Base-by-base conservation (phyloP, 257 asterid genomes). In the Paraleonurus japonicus region DNA sequence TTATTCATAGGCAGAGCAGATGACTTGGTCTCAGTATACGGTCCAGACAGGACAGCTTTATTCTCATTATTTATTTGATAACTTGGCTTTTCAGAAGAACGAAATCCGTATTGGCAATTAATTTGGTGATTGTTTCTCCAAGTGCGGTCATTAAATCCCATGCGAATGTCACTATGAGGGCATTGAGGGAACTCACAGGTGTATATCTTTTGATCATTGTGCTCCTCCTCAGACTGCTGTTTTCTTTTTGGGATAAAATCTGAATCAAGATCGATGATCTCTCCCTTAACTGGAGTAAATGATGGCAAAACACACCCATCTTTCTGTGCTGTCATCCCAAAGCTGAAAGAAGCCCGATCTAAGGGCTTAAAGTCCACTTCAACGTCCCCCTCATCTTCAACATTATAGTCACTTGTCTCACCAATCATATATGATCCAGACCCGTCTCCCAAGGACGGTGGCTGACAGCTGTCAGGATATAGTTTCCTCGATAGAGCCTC, bases 61-160 rank as follows among this genome's bases (percentile, higher is more conserved):
- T 68, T 81, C 59, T 59, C 84, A 35, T 53, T 60, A 51, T 76
- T 77, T 9, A 65, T 74, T 67, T 51, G 78, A 72, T 71, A 79
- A 54, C 27, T 65, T 26, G 83, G 62, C 48, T 53, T 50, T 28
- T 41, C 77, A 13, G 75, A 60, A 50, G 80, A 61, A 69, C 41
- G 39, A 27, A 69, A 61, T 1, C 83, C 80, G 71, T 58, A 78
- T 30, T 75, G 80, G 78, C 88, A 81, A 55, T 43, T 78, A 9
- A 65, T 53, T 64, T 81, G 85, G 70, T 83, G 88, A 68, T 83
- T 83, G 79, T 83, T 83, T 74, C 88, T 80, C 70, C 82, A 61
- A n/a, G 76, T 73, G 57, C 83, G 75, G 66, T 83, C 84, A 26
- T 22, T 77, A 50, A 83, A 83, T 35, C 88, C 85, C 77, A 69